Conservation (phyloP, 345 rosid species). For the Acer negundo region DNA sequence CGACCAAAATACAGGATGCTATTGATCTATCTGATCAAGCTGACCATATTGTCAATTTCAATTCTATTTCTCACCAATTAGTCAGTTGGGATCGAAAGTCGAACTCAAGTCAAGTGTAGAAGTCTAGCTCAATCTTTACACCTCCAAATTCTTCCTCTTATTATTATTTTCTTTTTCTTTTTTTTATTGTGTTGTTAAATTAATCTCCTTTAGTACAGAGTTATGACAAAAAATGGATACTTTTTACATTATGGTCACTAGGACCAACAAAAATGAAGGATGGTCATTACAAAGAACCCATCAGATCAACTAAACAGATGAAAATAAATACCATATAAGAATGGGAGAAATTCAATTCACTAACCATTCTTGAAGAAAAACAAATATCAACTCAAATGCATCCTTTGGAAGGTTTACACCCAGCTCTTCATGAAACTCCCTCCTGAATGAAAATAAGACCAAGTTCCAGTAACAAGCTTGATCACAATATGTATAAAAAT, state of each 20-base stretch:
- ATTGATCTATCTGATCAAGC: background rate
- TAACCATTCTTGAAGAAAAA: slow-evolving; percentile 79
- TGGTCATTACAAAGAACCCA: background rate
- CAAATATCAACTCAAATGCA: slow-evolving; percentile 79
- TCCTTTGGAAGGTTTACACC: slow-evolving; percentile 82
- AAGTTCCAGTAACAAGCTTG: slow-evolving; percentile 10
- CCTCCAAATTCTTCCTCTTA: background rate
- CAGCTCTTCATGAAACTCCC: slow-evolving; percentile 92
- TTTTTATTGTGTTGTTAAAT: background rate
- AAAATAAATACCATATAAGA: background rate
- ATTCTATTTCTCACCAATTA: background rate
- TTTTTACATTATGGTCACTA: background rate
- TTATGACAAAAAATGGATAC: background rate
- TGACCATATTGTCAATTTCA: background rate
- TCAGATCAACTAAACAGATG: background rate
- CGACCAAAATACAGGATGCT: background rate
- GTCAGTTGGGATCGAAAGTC: background rate
- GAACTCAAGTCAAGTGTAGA: background rate
- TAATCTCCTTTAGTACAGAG: background rate
- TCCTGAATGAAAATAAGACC: slow-evolving; percentile 42
- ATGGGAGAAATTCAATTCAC: slow-evolving; percentile 22
- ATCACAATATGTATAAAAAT: background rate
- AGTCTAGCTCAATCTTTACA: background rate
- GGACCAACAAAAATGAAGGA: background rate
- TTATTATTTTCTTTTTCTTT: too few species aligned